A percentile compares a stretch with the other conserved stretches of the same genome.
Evolutionary conservation across 1,284 basidiomycete species (phyloP).

Genomic region (Ganoderma lucidum): DNA sequence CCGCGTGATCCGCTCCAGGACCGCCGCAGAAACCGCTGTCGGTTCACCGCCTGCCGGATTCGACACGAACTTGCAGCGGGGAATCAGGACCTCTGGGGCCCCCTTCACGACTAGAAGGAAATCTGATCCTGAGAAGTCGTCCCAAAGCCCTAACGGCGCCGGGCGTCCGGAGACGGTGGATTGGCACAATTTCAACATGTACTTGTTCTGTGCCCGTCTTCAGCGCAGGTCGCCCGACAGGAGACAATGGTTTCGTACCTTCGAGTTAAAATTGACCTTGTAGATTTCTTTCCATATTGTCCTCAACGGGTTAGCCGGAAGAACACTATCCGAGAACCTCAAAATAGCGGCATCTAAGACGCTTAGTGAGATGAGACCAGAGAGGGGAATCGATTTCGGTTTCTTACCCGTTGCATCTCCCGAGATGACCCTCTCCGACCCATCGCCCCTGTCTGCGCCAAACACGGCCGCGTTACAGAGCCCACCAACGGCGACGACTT

Average conservation of each 20-base stretch:
- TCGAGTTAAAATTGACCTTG: conserved; percentile 62
- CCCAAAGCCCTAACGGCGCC: conserved; percentile 42
- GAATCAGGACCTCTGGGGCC: conserved; percentile 64
- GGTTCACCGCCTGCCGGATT: conserved; percentile 43
- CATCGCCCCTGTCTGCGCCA: conserved; percentile 46
- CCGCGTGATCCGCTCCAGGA: conserved; percentile 43
- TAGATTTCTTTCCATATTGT: conserved; percentile 42
- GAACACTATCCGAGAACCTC: conserved; percentile 55
- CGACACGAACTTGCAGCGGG: conserved; percentile 52
- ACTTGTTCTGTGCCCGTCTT: conserved; percentile 54
- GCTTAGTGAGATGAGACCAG: background rate
- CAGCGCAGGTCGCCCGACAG: background rate
- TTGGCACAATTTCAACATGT: conserved; percentile 55
- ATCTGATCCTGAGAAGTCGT: conserved; percentile 42
- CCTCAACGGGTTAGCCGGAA: conserved; percentile 40
- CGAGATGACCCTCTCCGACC: conserved; percentile 51
- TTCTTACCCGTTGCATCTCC: conserved; percentile 68
- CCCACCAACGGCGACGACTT: conserved; percentile 53
- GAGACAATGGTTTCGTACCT: conserved; percentile 31
- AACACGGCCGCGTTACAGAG: conserved; percentile 69
- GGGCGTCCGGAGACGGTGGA: conserved; percentile 17
- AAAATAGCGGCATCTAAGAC: conserved; percentile 62
- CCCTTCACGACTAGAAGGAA: conserved; percentile 59
- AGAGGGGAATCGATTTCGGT: conserved; percentile 6
- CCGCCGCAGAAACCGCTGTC: conserved; percentile 44